phyloP scores from a whole-genome alignment of 73 alveolate genomes.

The Tetrahymena elliotti region DNA sequence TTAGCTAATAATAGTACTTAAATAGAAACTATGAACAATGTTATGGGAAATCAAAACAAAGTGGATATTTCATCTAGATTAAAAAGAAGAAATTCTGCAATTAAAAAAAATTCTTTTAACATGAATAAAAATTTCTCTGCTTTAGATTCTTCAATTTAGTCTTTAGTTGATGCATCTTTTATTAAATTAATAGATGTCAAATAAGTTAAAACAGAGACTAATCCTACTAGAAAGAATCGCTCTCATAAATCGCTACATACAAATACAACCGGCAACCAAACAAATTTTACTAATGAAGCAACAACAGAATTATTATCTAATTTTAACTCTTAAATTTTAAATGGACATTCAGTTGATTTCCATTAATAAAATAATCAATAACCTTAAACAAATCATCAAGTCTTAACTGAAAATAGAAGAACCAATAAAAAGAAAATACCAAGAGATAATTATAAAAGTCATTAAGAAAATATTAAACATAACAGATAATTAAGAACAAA shows the following conservation, averaged over 20 bases:
- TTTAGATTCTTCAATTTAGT: not conserved
- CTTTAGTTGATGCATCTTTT: not conserved
- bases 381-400: not conserved
- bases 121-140: not conserved
- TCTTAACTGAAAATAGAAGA: not conserved
- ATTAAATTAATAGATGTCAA: not conserved
- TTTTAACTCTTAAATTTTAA: not conserved
- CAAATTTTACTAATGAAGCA: not conserved
- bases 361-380: too few relatives aligned
- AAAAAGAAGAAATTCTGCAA: not conserved
- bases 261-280: not conserved
- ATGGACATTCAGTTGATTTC: not conserved
- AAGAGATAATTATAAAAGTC: not conserved
- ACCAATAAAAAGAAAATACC: too few relatives aligned
- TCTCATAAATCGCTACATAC: not conserved
- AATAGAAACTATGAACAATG: not conserved
- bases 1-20: not conserved
- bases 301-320: not conserved
- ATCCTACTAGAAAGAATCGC: not conserved
- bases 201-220: not conserved
- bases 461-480: not conserved
- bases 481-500: not conserved
- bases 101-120: not conserved
- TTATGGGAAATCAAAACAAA: not conserved
- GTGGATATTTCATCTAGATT: not conserved